Evolutionary conservation across 495 filamentous ascomycete species (phyloP), one percentile per base, ranked within the genome.

Genomic region (Neurospora tetrasperma): DNA sequence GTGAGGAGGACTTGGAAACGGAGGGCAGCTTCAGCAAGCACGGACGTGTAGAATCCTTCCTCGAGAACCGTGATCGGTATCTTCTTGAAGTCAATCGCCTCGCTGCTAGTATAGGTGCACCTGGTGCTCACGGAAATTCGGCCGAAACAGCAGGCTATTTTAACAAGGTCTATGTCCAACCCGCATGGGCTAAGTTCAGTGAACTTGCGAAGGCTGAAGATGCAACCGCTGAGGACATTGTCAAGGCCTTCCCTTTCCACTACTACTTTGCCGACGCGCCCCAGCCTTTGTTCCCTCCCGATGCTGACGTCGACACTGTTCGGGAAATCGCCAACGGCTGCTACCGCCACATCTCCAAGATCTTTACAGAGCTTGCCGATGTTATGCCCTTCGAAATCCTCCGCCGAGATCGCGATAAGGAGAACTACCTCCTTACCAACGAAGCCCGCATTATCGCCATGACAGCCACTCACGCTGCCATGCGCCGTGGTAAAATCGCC

Each of bases 401-500:
- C 71, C 89, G 94, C 46, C 89, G 89, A 42, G 90, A 93, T 46
- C 89, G 92, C 62, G 96, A 98, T 79, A 97, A 94, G 79, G 92
- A 94, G 41, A 98, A 98, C 79, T 98, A 98, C 78, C 89, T 99
- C 8, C 88, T 99, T 16, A 89, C 94, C 8, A 98, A 95, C 77
- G 96, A 98, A 80, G 96, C 96, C 14, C 90, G 96, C 7, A 94
- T 99, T 69, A 92, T 99, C 74, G 96, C 96, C 71, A 98, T 98
- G 96, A 99, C 96, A 11, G 94, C 93, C 4, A 99, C 96, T 2
- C 96, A 99, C 82, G 96, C 96, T 12, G 96, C 96, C n/a, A 99
- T 99, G 91, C 90, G 94, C 73, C 87, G 94, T 69, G 90, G 92
- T 74, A 96, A 98, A 77, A 99, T 99, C 76, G 90, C 93, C 1